Conservation (phyloP, 148 eudicot species). For the Chenopodium formosanum region DNA sequence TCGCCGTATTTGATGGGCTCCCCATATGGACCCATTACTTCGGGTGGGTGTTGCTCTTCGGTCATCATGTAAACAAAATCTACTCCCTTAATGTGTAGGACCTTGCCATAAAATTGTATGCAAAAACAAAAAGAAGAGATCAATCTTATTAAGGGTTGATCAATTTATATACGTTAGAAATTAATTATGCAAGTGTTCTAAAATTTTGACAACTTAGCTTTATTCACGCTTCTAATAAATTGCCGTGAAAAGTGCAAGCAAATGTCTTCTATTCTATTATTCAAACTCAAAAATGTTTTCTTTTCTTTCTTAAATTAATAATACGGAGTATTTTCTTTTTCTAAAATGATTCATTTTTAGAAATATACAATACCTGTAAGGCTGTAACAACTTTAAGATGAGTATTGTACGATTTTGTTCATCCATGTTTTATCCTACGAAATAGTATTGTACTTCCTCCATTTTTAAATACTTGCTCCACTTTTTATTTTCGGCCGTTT, state of each 20-base stretch:
- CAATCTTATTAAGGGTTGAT: background rate
- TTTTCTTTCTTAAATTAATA: no score
- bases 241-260: conserved; percentile 1
- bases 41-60: conserved; percentile 4
- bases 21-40: background rate
- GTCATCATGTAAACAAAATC: background rate
- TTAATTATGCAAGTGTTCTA: background rate
- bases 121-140: background rate
- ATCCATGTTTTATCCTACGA: no score
- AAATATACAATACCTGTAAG: no score
- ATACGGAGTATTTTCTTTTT: no score
- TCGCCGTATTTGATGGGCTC: conserved; percentile 32
- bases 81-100: background rate
- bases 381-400: no score
- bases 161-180: background rate
- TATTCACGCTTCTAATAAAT: background rate
- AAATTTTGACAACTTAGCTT: background rate
- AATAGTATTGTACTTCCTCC: no score
- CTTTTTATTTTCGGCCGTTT: no score
- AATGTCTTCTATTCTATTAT: background rate
- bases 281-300: no score
- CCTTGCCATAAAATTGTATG: no score
- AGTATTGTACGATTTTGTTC: no score
- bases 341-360: no score
- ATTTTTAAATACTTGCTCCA: no score